Base-by-base conservation (phyloP, 2,329 filamentous ascomycete species). In the Leptoxyphium fumago region DNA sequence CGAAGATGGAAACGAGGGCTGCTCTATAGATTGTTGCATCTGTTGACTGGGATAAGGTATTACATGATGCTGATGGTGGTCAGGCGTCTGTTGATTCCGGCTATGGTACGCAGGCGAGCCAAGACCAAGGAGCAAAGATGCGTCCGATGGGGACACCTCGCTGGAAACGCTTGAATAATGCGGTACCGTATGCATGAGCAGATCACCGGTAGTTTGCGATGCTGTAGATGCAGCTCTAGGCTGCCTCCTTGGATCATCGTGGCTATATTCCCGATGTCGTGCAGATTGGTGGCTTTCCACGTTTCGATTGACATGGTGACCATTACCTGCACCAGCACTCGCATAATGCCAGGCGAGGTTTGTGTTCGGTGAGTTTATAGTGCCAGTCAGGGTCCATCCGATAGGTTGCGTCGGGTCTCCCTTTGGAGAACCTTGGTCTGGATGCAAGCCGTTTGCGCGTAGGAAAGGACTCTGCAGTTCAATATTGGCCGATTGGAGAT, bases 371-470 rank as follows among this genome's bases (percentile, higher is more conserved):
- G 84, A 91, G 55, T 93, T 86, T 44, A 84, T 87, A 1, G 82
- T 89, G 11, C 86, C 86, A 0, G 86, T 86, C n/a, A 94, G 65
- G 7, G 84, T 87, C 82, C 84, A 93, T 1, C 84, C 86, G 46
- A 93, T 84, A 1, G 77, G 74, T 73, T 36, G 32, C 4, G 11
- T 36, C 15, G 32, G 32, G 32, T 36, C 32, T 13, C 32, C 32
- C 49, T 62, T 64, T 2, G 70, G 69, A n/a, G 69, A 72, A 21
- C 62, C 63, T 39, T 58, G 60, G 46, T 59, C 59, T 17, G 52
- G 39, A 17, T 43, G 45, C 29, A 52, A 43, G 17, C 41, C 49
- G 34, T 49, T 36, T 36, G 51, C 42, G 11, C 48, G 45, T 50
- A 50, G 52, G n/a, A 51, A 50, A 36, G 51, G 46, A 40, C 49